Percentiles rank a stretch among this genome's conserved stretches.
phyloP scores from a whole-genome alignment of 2,329 filamentous ascomycete species.

The Neurospora sp. region DNA sequence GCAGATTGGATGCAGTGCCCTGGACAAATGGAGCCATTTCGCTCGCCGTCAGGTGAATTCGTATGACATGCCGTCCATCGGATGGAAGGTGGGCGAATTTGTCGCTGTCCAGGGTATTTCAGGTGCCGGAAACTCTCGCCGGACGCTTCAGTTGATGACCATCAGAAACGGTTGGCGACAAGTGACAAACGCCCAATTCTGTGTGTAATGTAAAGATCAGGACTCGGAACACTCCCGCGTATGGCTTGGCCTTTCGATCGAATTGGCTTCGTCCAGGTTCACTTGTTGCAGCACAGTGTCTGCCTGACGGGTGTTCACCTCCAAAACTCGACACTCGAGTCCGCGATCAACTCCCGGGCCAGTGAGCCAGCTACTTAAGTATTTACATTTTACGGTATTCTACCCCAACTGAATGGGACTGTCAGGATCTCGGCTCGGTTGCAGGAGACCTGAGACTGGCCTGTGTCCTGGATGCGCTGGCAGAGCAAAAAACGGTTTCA shows the following conservation, averaged over 20 bases:
- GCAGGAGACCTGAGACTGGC: neutral
- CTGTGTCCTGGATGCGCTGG: neutral
- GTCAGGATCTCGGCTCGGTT: neutral
- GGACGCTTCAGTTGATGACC: neutral
- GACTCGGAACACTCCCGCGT: neutral
- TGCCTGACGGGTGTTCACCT: neutral
- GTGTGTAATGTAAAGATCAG: neutral
- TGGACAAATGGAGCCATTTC: neutral
- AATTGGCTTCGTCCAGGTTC: neutral
- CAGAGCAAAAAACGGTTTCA: neutral
- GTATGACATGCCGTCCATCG: neutral
- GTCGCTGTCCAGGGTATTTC: neutral
- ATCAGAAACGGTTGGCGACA: neutral
- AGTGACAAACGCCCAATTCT: neutral
- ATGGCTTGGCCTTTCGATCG: neutral
- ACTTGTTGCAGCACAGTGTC: neutral
- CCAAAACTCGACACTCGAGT: neutral
- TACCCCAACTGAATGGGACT: neutral
- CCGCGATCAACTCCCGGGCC: neutral
- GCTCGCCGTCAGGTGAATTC: neutral
- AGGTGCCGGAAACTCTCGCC: neutral
- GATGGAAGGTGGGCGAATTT: neutral
- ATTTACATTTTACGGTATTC: neutral
- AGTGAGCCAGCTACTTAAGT: neutral
- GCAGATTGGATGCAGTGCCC: neutral